These are phyloP conservation scores for Harrya chromipes DNA, from an alignment of 768 basidiomycete genomes.

Conservation along the genomic window DNA sequence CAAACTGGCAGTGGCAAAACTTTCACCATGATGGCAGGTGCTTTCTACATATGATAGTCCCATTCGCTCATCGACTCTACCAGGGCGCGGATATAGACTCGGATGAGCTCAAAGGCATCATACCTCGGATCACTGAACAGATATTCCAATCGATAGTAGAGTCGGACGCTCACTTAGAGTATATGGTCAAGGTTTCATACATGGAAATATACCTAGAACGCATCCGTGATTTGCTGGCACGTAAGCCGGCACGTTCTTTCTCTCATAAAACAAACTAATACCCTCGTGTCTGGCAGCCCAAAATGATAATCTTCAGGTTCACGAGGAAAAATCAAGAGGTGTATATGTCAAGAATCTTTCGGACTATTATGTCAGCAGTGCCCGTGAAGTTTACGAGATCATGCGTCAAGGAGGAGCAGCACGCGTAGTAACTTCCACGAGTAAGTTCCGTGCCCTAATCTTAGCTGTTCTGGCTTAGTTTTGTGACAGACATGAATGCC, in stretches of 20 bases:
- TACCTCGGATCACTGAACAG: constrained; percentile 97
- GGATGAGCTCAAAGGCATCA: constrained; percentile 90
- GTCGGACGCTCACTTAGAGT: constrained; percentile 93
- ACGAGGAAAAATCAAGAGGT: constrained; percentile 96
- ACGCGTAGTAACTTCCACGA: constrained; percentile 90
- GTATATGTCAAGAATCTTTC: constrained; percentile 98
- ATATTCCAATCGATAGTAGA: constrained; percentile 98
- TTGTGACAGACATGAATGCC: constrained; percentile 90
- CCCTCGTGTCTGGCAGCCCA: constrained; percentile 53
- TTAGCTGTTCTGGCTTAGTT: constrained; percentile 1
- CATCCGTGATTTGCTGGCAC: constrained; percentile 91
- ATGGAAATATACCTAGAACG: constrained; percentile 99
- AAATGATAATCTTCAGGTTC: constrained; percentile 97
- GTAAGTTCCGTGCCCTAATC: constrained; percentile 46
- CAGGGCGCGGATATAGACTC: constrained; percentile 98
- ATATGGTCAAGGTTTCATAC: constrained; percentile 98
- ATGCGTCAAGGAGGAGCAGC: constrained; percentile 95
- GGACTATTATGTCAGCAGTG: constrained; percentile 96
- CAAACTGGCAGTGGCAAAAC: constrained; percentile 97
- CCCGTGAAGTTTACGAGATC: constrained; percentile 95
- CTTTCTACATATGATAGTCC: constrained; percentile 2
- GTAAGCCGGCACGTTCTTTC: constrained; percentile 47
- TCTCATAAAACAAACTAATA: constrained; percentile 4
- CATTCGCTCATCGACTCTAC: constrained; percentile 4
- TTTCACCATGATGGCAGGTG: constrained; percentile 94